phyloP scores from a whole-genome alignment of 257 asterid species.

The Gentiana dahurica region DNA sequence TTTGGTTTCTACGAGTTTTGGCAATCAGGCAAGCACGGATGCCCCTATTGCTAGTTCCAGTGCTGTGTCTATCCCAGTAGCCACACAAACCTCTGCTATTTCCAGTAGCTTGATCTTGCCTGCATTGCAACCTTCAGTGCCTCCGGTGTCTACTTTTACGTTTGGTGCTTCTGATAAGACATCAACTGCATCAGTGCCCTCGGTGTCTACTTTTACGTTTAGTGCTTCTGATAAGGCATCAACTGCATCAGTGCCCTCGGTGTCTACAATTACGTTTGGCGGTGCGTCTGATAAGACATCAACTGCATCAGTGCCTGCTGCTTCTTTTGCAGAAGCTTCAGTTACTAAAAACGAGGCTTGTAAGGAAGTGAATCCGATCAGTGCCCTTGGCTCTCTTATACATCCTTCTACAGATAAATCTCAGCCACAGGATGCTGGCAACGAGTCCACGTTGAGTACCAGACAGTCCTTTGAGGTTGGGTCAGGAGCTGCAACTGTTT shows the following conservation, averaged over 20 bases:
- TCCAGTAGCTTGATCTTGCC: conserved; percentile 22
- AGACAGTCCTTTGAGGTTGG: not conserved
- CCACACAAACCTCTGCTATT: conserved; percentile 16
- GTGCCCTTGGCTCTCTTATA: conserved; percentile 2
- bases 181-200: conserved; percentile 14
- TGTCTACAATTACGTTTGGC: too few species aligned
- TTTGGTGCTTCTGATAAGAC: not conserved
- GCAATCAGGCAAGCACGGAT: conserved; percentile 10
- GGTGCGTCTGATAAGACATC: too few species aligned
- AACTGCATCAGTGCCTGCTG: too few species aligned
- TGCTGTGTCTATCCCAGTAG: conserved; percentile 24
- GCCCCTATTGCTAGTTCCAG: conserved; percentile 12
- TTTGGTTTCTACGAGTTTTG: conserved; percentile 15
- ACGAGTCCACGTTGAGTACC: conserved; percentile 1
- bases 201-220: too few species aligned
- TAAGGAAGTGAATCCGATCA: conserved; percentile 12
- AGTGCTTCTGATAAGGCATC: too few species aligned
- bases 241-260: too few species aligned
- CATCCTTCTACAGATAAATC: conserved; percentile 5
- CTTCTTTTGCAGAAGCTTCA: conserved; percentile 18
- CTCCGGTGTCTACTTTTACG: conserved; percentile 10
- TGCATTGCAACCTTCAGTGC: conserved; percentile 18
- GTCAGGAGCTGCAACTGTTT: conserved; percentile 13
- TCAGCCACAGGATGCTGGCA: conserved; percentile 8
- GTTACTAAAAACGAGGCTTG: conserved; percentile 19